Evolutionary conservation across 768 basidiomycete species (phyloP).

Genomic region (Amanita exitialis): DNA sequence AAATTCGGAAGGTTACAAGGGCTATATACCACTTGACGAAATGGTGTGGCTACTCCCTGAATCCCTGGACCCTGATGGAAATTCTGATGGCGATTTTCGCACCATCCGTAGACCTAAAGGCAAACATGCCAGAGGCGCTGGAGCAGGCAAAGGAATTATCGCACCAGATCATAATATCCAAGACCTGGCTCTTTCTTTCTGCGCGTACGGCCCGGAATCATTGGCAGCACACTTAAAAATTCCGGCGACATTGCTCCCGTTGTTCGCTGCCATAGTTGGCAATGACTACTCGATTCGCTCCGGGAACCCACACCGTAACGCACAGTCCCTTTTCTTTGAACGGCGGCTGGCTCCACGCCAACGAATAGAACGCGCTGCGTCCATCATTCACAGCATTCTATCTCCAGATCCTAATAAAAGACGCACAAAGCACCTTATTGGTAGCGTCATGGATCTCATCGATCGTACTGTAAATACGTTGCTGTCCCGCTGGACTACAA

Average conservation of each 20-base stretch:
- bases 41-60: constrained; percentile 52
- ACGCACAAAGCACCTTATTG: constrained; percentile 45
- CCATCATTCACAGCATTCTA: constrained; percentile 43
- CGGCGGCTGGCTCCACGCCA: constrained; percentile 42
- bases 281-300: constrained; percentile 64
- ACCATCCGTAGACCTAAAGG: constrained; percentile 43
- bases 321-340: constrained; percentile 63
- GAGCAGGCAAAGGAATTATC: constrained; percentile 31
- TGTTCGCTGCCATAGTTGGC: constrained; percentile 70
- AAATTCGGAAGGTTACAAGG: constrained; percentile 65
- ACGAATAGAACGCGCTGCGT: constrained; percentile 58
- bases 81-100: constrained; percentile 47
- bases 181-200: constrained; percentile 37
- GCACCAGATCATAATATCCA: constrained; percentile 40
- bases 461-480: constrained; percentile 55
- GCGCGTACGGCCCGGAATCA: constrained; percentile 47
- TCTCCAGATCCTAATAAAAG: constrained; percentile 37
- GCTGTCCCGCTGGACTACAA: constrained; percentile 34
- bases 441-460: constrained; percentile 71
- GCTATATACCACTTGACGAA: constrained; percentile 69
- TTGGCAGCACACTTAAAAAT: constrained; percentile 60
- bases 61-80: constrained; percentile 20
- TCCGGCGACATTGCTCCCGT: constrained; percentile 62
- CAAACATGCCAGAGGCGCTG: constrained; percentile 24
- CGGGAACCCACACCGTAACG: constrained; percentile 35